phyloP scores from a whole-genome alignment of 331 rosid genomes.

The Acacia concinna region DNA sequence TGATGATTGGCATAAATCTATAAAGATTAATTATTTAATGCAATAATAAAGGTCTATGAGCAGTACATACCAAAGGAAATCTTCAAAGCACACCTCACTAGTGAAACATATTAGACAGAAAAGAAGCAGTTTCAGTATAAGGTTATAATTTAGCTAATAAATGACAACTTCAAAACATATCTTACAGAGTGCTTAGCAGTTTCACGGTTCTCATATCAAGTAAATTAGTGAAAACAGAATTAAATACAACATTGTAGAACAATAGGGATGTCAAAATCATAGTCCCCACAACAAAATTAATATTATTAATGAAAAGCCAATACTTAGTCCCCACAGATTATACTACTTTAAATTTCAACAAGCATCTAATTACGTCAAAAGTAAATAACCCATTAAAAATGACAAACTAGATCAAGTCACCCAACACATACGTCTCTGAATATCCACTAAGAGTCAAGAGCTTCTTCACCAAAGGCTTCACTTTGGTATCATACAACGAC shows the following conservation, averaged over 20 bases:
- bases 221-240: constrained; percentile 11
- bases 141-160: constrained; percentile 8
- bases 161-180: constrained; percentile 10
- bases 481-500: constrained; percentile 67
- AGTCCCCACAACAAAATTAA: constrained; percentile 27
- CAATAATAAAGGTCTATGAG: constrained; percentile 19
- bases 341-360: background rate
- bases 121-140: constrained; percentile 22
- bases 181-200: background rate
- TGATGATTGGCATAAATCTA: background rate
- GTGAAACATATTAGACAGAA: constrained; percentile 35
- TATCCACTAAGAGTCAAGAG: constrained; percentile 65
- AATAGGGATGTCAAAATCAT: constrained; percentile 4
- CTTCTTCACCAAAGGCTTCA: constrained; percentile 69
- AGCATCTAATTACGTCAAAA: background rate
- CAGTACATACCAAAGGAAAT: constrained; percentile 80
- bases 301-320: background rate
- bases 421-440: constrained; percentile 61
- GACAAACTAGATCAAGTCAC: constrained; percentile 20
- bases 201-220: constrained; percentile 19
- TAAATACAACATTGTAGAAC: background rate
- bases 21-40: constrained; percentile 13
- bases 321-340: constrained; percentile 13
- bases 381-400: constrained; percentile 4
- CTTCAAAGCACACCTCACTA: constrained; percentile 92